phyloP scores from a whole-genome alignment of 257 asterid genomes.

The Solanum peruvianum region DNA sequence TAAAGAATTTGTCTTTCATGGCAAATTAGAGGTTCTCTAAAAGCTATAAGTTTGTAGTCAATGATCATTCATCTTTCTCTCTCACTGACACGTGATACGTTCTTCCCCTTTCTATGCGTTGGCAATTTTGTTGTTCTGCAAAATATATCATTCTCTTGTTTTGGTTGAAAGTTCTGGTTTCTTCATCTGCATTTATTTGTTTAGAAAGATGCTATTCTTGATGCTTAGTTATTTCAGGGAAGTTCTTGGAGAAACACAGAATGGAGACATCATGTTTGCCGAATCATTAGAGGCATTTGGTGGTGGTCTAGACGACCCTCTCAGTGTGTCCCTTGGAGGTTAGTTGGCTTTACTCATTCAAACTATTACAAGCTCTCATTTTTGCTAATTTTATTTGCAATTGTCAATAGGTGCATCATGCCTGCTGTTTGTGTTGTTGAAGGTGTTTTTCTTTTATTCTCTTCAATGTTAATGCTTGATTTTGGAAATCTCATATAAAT shows the following conservation, averaged over 20 bases:
- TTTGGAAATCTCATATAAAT: background rate
- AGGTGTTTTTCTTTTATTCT: background rate
- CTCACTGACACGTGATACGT: background rate
- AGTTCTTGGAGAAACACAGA: constrained; percentile 66
- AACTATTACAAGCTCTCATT: background rate
- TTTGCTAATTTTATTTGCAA: background rate
- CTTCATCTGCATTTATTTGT: background rate
- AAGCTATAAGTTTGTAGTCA: background rate
- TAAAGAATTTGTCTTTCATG: background rate
- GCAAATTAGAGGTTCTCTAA: background rate
- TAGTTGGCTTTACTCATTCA: background rate
- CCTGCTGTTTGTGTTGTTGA: background rate
- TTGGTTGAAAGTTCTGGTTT: background rate
- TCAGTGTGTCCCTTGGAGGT: constrained; percentile 93
- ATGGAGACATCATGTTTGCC: constrained; percentile 70
- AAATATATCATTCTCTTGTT: background rate
- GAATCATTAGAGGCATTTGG: constrained; percentile 88
- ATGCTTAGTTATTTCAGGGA: constrained; percentile 37
- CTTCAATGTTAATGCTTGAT: background rate
- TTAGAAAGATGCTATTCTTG: background rate
- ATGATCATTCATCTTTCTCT: background rate
- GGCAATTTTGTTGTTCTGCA: background rate
- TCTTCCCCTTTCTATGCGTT: background rate
- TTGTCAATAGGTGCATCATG: background rate
- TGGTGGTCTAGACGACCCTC: constrained; percentile 90